These are phyloP conservation scores for Polyporus arcularius DNA, from an alignment of 768 basidiomycete species.

Conservation along the genomic window DNA sequence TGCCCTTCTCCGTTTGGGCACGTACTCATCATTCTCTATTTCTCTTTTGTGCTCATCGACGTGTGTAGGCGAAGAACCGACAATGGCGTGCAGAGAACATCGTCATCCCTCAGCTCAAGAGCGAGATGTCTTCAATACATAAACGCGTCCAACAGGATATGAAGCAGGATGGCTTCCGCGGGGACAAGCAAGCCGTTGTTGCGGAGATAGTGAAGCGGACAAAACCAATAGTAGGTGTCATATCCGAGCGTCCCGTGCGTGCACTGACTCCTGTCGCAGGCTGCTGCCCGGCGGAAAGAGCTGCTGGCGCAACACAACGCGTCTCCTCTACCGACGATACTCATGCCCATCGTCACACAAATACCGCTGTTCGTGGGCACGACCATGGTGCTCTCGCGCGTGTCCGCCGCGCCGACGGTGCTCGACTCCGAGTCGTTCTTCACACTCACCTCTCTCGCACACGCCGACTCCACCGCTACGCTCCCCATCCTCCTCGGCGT, in stretches of 20 bases:
- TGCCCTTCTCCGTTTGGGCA: slow-evolving; percentile 82
- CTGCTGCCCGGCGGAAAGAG: slow-evolving; percentile 50
- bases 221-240: slow-evolving; percentile 43
- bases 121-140: slow-evolving; percentile 43
- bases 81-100: slow-evolving; percentile 61
- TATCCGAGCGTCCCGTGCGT: neutral
- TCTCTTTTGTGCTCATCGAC: neutral
- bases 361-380: slow-evolving; percentile 73
- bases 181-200: slow-evolving; percentile 53
- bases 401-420: slow-evolving; percentile 59
- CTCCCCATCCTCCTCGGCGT: slow-evolving; percentile 74
- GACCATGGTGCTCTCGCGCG: slow-evolving; percentile 55
- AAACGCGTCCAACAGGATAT: slow-evolving; percentile 45
- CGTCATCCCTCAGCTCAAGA: slow-evolving; percentile 57
- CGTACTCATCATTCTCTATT: slow-evolving; percentile 22
- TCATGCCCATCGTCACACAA: slow-evolving; percentile 64
- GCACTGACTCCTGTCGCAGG: slow-evolving; percentile 40
- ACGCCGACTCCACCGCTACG: slow-evolving; percentile 68
- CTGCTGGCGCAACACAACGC: slow-evolving; percentile 63
- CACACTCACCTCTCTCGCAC: slow-evolving; percentile 67
- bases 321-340: slow-evolving; percentile 55
- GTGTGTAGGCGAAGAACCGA: slow-evolving; percentile 57
- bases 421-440: slow-evolving; percentile 80
- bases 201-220: slow-evolving; percentile 50
- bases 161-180: slow-evolving; percentile 55